Conservation (phyloP, 2,329 filamentous ascomycete genomes). For the Aspergillus sp. region DNA sequence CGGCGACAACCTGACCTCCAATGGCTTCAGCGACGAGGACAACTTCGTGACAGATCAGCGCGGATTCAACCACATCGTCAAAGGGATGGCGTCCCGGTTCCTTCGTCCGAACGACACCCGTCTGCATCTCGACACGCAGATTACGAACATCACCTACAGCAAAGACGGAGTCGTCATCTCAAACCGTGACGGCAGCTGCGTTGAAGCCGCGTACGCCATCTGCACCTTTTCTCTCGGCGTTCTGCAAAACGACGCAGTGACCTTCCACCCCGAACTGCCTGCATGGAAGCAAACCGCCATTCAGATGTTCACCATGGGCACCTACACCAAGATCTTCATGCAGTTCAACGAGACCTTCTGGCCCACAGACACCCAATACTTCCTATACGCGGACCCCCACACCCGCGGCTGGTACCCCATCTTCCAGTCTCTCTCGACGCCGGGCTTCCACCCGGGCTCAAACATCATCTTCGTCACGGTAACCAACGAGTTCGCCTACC, state of each 20-base stretch:
- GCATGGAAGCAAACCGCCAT: slow-evolving; percentile 65
- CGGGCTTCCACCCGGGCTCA: slow-evolving; percentile 60
- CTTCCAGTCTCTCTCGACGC: slow-evolving; percentile 62
- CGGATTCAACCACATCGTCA: slow-evolving; percentile 60
- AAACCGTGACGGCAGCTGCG: slow-evolving; percentile 56
- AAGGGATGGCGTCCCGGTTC: slow-evolving; percentile 58
- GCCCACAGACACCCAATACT: slow-evolving; percentile 55
- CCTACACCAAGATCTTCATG: slow-evolving; percentile 72
- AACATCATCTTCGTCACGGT: slow-evolving; percentile 68
- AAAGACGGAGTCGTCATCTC: slow-evolving; percentile 54
- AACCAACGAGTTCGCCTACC: slow-evolving; percentile 56
- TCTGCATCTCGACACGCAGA: slow-evolving; percentile 58
- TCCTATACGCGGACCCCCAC: slow-evolving; percentile 53
- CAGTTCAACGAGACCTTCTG: slow-evolving; percentile 69
- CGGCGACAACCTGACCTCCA: slow-evolving; percentile 59
- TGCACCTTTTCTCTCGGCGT: slow-evolving; percentile 68
- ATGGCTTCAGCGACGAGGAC: slow-evolving; percentile 61
- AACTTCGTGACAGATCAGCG: slow-evolving; percentile 62
- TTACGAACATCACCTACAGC: slow-evolving; percentile 57
- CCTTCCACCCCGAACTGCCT: slow-evolving; percentile 60
- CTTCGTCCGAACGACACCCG: slow-evolving; percentile 56
- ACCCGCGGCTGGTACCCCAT: slow-evolving; percentile 57
- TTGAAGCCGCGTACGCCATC: slow-evolving; percentile 62
- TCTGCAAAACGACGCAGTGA: slow-evolving; percentile 60
- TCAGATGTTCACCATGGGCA: slow-evolving; percentile 66